phyloP scores from a whole-genome alignment of 1,284 basidiomycete species.

The Malassezia nana region DNA sequence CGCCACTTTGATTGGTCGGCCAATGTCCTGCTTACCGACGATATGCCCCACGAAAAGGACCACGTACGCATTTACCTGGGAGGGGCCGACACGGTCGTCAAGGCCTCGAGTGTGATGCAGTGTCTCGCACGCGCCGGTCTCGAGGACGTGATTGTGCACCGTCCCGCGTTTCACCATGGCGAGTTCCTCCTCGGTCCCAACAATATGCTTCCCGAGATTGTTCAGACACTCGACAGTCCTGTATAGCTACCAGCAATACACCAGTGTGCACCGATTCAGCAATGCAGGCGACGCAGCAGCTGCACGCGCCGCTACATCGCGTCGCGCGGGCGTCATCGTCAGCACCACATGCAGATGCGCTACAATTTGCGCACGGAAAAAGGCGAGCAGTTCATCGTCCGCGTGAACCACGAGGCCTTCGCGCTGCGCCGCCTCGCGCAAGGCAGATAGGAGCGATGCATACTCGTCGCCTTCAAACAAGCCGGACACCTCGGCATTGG shows the following conservation, averaged over 20 bases:
- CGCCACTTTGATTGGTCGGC: slow-evolving; percentile 40
- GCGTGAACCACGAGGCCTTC: slow-evolving; percentile 97
- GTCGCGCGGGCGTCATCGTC: slow-evolving; percentile 97
- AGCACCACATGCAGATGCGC: slow-evolving; percentile 53
- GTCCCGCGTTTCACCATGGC: slow-evolving; percentile 9
- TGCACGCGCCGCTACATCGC: slow-evolving; percentile 73
- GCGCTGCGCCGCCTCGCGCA: slow-evolving; percentile 94
- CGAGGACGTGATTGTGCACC: neutral
- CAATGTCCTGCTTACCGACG: slow-evolving; percentile 39
- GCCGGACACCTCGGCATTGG: slow-evolving; percentile 98
- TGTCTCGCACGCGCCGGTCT: slow-evolving; percentile 10
- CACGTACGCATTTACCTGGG: slow-evolving; percentile 12
- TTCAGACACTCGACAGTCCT: slow-evolving; percentile 3
- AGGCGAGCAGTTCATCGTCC: slow-evolving; percentile 57
- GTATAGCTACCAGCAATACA: slow-evolving; percentile 31
- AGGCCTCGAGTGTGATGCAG: slow-evolving; percentile 4
- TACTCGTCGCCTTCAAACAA: slow-evolving; percentile 80
- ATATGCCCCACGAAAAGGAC: slow-evolving; percentile 9
- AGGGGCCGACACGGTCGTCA: slow-evolving; percentile 12
- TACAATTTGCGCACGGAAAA: slow-evolving; percentile 36
- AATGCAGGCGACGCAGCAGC: slow-evolving; percentile 79
- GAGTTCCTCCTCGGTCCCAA: slow-evolving; percentile 5
- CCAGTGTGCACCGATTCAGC: slow-evolving; percentile 35
- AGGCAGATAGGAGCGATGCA: slow-evolving; percentile 89
- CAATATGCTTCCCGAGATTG: neutral